Evolutionary conservation across 768 basidiomycete genomes (phyloP), one percentile per base, ranked within the genome.

Genomic region (Epithele typhae): DNA sequence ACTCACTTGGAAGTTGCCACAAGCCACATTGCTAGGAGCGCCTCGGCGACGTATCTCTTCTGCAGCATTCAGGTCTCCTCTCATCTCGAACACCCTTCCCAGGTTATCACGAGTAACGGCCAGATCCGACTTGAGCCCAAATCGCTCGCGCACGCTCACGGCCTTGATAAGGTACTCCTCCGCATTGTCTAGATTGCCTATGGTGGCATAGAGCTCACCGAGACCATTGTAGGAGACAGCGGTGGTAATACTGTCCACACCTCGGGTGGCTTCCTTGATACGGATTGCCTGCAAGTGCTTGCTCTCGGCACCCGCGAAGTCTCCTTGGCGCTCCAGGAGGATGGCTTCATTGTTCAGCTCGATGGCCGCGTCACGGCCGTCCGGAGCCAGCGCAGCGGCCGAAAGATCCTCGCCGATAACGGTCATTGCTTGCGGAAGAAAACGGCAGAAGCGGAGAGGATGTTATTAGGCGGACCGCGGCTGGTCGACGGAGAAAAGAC

Each of bases 71-170:
- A 64, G 34, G 44, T 67, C 49, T 7, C 65, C 70, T 36, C 55
- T 55, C 30, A 60, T 56, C 51, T 72, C 73, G 25, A 64, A 62
- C 14, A 71, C 53, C 38, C 60, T 54, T 1, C 60, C 71, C 12
- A 70, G 57, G 45, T 69, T 70, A 48, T 73, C 70, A 15, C 67
- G 53, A 33, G 68, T 64, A 4, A 63, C 64, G 4, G 68, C 68
- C 2, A 60, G 63, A 49, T 71, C 69, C 22, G 64, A 59, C 14
- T 56, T 43, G 17, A 56, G 46, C 2, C 60, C 60, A 8, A 15
- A 24, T 22, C 32, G 52, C 17, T 51, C 55, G 43, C 69, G 57
- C 14, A 70, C 55, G 3, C 42, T 27, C 19, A 67, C 25, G 6
- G 67, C 68, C 45, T 64, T 60, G 22, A 54, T 55, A 11, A 72